Evolutionary conservation across 768 basidiomycete species (phyloP).

Genomic region (Boletellus emodensis): DNA sequence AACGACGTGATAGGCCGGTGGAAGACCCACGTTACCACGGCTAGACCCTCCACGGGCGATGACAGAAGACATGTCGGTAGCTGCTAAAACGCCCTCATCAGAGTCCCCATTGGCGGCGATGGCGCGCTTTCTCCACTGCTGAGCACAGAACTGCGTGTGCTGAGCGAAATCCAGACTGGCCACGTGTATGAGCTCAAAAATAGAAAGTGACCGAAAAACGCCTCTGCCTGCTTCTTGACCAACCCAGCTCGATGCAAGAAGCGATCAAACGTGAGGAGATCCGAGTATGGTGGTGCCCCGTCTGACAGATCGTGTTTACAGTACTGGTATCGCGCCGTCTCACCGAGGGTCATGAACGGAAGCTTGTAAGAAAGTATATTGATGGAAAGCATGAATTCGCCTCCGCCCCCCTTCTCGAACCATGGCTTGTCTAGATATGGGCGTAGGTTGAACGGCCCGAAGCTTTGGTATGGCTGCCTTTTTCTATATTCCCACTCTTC

Average conservation of each 20-base stretch:
- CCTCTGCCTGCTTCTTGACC: constrained; percentile 34
- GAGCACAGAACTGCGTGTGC: constrained; percentile 10
- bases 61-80: background rate
- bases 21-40: constrained; percentile 24
- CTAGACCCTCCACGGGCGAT: constrained; percentile 6
- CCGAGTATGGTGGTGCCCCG: constrained; percentile 35
- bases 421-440: constrained; percentile 45
- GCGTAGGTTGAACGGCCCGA: constrained; percentile 49
- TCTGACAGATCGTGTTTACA: background rate
- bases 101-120: background rate
- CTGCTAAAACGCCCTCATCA: background rate
- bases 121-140: constrained; percentile 18
- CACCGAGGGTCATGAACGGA: constrained; percentile 44
- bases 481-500: constrained; percentile 50
- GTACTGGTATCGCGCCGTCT: background rate
- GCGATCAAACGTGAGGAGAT: constrained; percentile 40
- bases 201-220: constrained; percentile 39
- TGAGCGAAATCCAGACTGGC: constrained; percentile 6
- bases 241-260: constrained; percentile 41
- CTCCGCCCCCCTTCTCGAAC: constrained; percentile 40
- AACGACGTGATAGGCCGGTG: no score
- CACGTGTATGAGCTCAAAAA: constrained; percentile 39
- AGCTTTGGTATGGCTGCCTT: constrained; percentile 44
- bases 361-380: constrained; percentile 42
- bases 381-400: constrained; percentile 40